phyloP scores from a whole-genome alignment of 2,329 filamentous ascomycete genomes.

The Pestalotiopsis sp. region DNA sequence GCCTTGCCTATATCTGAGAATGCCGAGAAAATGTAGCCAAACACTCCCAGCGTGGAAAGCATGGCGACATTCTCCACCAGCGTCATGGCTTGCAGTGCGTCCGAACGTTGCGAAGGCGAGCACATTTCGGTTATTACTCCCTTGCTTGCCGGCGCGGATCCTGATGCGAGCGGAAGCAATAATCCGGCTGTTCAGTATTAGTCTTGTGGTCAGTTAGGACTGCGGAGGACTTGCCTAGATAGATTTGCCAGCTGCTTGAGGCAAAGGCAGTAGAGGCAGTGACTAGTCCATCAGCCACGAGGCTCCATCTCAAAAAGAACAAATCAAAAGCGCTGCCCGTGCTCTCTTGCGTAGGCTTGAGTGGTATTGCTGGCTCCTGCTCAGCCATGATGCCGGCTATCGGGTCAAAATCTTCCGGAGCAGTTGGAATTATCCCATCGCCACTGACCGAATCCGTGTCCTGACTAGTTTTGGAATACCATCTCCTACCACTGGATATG shows the following conservation, averaged over 20 bases:
- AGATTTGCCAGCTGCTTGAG: slow-evolving; percentile 40
- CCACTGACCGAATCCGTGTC: neutral
- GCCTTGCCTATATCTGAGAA: neutral
- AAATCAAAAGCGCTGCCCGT: slow-evolving; percentile 65
- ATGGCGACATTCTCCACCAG: slow-evolving; percentile 25
- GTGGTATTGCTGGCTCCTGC: slow-evolving; percentile 14
- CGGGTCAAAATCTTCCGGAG: slow-evolving; percentile 21
- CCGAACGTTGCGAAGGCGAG: slow-evolving; percentile 20
- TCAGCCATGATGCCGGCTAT: slow-evolving; percentile 14
- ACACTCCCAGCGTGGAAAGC: slow-evolving; percentile 18
- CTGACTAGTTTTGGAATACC: slow-evolving; percentile 23
- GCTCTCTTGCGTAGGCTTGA: slow-evolving; percentile 30
- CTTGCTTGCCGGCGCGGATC: slow-evolving; percentile 26
- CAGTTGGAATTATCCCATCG: slow-evolving; percentile 15
- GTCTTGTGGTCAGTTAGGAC: neutral
- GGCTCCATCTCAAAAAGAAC: slow-evolving; percentile 66
- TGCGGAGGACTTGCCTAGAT: neutral
- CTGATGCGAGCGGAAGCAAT: slow-evolving; percentile 26
- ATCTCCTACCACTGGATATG: slow-evolving; percentile 45
- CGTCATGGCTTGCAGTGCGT: slow-evolving; percentile 27
- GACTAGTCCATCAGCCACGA: slow-evolving; percentile 65
- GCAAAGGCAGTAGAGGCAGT: slow-evolving; percentile 67
- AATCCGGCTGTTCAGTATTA: slow-evolving; percentile 10
- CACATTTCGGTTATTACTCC: slow-evolving; percentile 28
- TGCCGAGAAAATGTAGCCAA: neutral